Base-by-base conservation (phyloP, 2,329 filamentous ascomycete species). In the Cercospora berteroae region DNA sequence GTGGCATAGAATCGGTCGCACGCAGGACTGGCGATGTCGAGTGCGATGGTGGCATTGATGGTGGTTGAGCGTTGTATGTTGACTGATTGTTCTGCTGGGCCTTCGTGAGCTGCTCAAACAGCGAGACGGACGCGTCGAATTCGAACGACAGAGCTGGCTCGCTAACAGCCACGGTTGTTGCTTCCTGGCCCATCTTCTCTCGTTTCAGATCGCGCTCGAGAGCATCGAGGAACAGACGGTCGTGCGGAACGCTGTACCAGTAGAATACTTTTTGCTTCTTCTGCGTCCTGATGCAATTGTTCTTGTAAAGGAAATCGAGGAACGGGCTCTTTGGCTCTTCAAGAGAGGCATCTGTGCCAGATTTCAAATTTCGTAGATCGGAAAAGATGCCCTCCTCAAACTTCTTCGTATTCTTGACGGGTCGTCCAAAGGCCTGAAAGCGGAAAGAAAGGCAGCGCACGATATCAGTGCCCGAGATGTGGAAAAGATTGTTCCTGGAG, bases 201-300 rank as follows among this genome's bases (percentile, higher is more conserved):
- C 95, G 89, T 89, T 99, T 99, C 78, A 99, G 83, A 78, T 99
- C 95, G 72, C 95, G 90, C 86, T 99, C 95, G 75, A 99, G 85
- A 44, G 95, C 95, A 83, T 99, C 95, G 74, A 99, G 89, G 83
- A 99, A 99, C 61, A 99, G 88, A 64, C 95, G 89, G 81, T 99
- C 95, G 80, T 99, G 95, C 1, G 95, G 95, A 58, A 99, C 95
- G 83, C 94, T 97, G 83, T 98, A 99, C 95, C 95, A 99, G 84
- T 98, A 99, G 78, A 99, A 99, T 72, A 99, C 95, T 85, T 99
- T 99, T 79, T 99, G 95, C 87, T 99, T 99, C 89, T 99, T 99
- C 82, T 99, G 95, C 42, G 95, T 99, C 74, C 95, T 90, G 75
- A 99, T 99, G 86, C 95, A 99, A 85, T 99, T 99, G 87, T 99